Evolutionary conservation across 441 rosid genomes (phyloP).

Genomic region (Populus hybrid): DNA sequence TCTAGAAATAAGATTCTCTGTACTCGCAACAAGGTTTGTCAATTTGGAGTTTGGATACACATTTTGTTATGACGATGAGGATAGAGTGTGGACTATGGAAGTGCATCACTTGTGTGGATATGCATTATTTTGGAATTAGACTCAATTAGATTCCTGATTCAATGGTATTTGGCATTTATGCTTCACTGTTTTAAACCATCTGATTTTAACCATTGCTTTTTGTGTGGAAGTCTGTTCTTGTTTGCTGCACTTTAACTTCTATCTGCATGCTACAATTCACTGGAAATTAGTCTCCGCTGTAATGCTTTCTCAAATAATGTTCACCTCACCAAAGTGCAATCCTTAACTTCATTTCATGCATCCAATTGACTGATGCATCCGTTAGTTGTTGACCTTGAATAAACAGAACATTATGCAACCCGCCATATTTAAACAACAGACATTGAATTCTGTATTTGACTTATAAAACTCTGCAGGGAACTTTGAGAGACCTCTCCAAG

Average conservation of each 20-base stretch:
- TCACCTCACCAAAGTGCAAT: neutral
- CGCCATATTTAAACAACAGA: neutral
- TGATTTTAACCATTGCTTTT: neutral
- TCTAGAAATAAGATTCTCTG: neutral
- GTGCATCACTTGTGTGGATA: neutral
- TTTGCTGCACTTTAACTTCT: neutral
- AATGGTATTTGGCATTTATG: neutral
- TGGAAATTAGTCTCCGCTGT: neutral
- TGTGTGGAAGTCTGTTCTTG: neutral
- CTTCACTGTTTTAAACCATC: neutral
- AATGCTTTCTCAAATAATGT: neutral
- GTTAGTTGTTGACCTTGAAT: neutral
- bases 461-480: slow-evolving; percentile 48
- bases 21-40: neutral
- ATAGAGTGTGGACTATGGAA: neutral
- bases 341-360: neutral
- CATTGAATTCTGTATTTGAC: neutral
- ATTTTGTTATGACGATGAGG: neutral
- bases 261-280: neutral
- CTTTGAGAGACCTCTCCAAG: slow-evolving; percentile 63
- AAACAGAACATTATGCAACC: neutral
- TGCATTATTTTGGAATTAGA: neutral
- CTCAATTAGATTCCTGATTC: neutral
- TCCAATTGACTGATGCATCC: neutral
- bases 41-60: neutral